phyloP scores from a whole-genome alignment of 139 green algal genomes.

The Parachlorella kessleri region DNA sequence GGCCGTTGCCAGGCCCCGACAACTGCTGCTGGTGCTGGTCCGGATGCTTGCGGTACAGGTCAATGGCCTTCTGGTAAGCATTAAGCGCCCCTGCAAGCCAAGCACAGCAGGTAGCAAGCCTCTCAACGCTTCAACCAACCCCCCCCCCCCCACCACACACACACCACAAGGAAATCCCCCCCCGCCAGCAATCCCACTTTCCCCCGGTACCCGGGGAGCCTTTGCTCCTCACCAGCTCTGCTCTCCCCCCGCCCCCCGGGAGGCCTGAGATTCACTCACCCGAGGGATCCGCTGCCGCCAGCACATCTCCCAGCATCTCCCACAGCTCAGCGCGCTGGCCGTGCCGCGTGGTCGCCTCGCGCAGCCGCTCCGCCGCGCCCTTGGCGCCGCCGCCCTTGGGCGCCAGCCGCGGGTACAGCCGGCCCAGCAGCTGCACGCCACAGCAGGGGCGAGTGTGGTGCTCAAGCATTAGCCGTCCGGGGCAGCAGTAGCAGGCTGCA shows the following conservation, averaged over 20 bases:
- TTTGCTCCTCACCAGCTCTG: background rate
- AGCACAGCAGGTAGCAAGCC: background rate
- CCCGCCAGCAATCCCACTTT: background rate
- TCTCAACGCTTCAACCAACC: background rate
- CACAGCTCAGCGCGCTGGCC: conserved; percentile 61
- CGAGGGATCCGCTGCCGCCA: conserved; percentile 62
- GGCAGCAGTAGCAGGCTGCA: too few relatives aligned
- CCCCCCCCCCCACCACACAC: too few relatives aligned
- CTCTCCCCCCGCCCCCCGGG: background rate
- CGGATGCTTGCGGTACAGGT: conserved; percentile 31
- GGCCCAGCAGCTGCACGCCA: conserved; percentile 43
- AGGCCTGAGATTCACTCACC: conserved; percentile 40
- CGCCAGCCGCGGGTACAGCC: conserved; percentile 31
- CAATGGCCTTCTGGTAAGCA: conserved; percentile 61
- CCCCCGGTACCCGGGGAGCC: background rate
- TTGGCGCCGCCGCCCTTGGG: conserved; percentile 28
- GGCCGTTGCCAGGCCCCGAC: too few relatives aligned
- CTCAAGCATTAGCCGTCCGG: too few relatives aligned
- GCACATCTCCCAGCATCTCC: conserved; percentile 85
- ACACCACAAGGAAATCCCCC: background rate
- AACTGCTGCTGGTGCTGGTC: background rate
- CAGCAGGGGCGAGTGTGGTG: too few relatives aligned
- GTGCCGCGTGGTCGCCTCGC: conserved; percentile 44
- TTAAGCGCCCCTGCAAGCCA: conserved; percentile 45
- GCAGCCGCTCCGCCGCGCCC: conserved; percentile 49